Conservation (phyloP, 331 rosid species). For the Stylosanthes scabra region DNA sequence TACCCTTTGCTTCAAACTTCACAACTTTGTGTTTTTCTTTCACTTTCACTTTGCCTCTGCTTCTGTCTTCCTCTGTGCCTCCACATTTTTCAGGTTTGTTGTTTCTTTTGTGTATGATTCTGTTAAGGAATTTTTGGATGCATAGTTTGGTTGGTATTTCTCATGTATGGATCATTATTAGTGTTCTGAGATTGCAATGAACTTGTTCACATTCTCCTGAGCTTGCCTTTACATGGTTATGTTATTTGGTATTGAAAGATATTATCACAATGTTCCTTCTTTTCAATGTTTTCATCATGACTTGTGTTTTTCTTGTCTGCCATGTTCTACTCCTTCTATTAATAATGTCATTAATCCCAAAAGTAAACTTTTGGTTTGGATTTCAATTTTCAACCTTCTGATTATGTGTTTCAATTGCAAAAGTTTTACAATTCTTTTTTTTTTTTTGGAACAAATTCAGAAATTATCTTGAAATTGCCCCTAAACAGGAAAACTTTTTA, state of each 20-base stretch:
- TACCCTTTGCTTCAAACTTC: constrained; percentile 1
- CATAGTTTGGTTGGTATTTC: background rate
- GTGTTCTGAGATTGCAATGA: background rate
- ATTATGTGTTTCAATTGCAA: background rate
- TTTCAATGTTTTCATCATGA: background rate
- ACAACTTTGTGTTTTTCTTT: background rate
- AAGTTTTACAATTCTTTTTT: background rate
- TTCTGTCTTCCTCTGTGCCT: constrained; percentile 4
- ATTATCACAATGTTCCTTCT: background rate
- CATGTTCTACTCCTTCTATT: background rate
- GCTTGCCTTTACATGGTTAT: background rate
- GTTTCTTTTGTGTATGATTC: background rate
- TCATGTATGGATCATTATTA: background rate
- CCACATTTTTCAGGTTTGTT: background rate
- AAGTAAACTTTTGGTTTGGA: background rate
- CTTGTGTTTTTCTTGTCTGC: background rate
- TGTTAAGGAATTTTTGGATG: background rate
- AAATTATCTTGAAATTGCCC: background rate
- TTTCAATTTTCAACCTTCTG: constrained; percentile 5
- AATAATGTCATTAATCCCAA: background rate
- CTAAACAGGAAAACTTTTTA: background rate
- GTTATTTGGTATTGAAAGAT: background rate
- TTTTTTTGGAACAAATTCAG: background rate
- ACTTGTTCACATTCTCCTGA: background rate
- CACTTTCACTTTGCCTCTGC: background rate